Base-by-base conservation (phyloP, 1,139 yeast genomes). In the Pichia sp. region DNA sequence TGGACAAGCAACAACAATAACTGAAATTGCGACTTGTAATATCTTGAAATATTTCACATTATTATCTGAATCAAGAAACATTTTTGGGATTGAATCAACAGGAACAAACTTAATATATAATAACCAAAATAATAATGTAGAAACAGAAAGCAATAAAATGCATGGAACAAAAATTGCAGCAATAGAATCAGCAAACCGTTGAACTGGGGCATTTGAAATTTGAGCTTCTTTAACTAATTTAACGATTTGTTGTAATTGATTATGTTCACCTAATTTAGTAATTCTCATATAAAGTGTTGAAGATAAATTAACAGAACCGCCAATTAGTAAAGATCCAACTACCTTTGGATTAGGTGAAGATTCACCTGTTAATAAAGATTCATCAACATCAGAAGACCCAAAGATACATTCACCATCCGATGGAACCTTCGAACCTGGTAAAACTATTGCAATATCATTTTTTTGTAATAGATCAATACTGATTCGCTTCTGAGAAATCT, bases 1-100 rank as follows among this genome's bases (percentile, higher is more conserved):
- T 0, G 98, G 98, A 67, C 98, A 92, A 0, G 98, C 98, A 43
- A 92, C 97, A 10, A 92, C 96, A 56, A 92, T 78, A 7, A 92
- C 98, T 4, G 96, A 83, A 39, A 94, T 92, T n/a, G 95, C 85
- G 44, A 90, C 73, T 59, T 86, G 81, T 51, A 92, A 68, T 60
- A 65, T 53, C 34, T 49, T 57, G 5, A 61, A 96, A 81, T 31
- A 66, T 78, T 83, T 56, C 78, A 75, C 29, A 10, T 54, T 75
- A 5, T 90, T 87, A 27, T 65, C 69, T 7, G 75, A 75, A 43
- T 69, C 69, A n/a, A 64, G 59, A 63, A 89, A 86, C 10, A 78
- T 73, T 25, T 60, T 66, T 1, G 95, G 95, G 62, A 76, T 54
- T 58, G 66, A 32, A 4, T 48, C 51, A 27, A 34, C 38, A n/a